Base-by-base conservation (phyloP, 2,329 filamentous ascomycete genomes). In the Hypoxylon sp. region DNA sequence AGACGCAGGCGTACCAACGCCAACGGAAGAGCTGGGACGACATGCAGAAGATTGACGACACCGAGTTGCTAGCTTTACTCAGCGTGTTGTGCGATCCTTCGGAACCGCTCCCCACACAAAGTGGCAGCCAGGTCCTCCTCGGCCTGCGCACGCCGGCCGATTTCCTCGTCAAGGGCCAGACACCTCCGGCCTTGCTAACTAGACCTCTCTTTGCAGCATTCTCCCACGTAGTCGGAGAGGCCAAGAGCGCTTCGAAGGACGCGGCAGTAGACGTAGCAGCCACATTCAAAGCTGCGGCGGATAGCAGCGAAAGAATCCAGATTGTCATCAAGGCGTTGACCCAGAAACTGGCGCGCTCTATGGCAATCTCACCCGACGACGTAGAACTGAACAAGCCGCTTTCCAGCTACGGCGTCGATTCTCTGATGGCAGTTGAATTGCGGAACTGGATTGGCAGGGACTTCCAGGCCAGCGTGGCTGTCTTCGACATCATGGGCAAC, bases 401-500 rank as follows among this genome's bases (percentile, higher is more conserved):
- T 0, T 74, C 75, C 0, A 76, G 73, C 2, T 76, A 75, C 50
- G 78, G 78, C 2, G 74, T 79, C 2, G 78, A 80, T 53, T 80
- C 78, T 0, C 67, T 79, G 4, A 72, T 79, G 48, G 78, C 78
- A 0, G 73, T 79, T 0, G 78, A 80, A 51, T 35, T 80, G 19
- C 72, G 77, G 0, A 78, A 76, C 31, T 80, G 77, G 76, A 74
- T 80, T 0, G 50, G 51, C 2, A 62, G 58, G 7, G 63, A 72
- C 5, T 72, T 71, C 39, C 48, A 52, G 10, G 68, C 67, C 1
- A 53, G 51, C 4, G 63, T 74, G 1, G 67, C 73, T 11, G 67
- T 75, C 7, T 75, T 74, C 32, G 73, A 74, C 13, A 71, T 74
- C 29, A 72, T 74, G 73, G 66, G 67, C 2, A 68, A 66, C 1